phyloP scores from a whole-genome alignment of 495 filamentous ascomycete genomes.

The Daldinia grandis region DNA sequence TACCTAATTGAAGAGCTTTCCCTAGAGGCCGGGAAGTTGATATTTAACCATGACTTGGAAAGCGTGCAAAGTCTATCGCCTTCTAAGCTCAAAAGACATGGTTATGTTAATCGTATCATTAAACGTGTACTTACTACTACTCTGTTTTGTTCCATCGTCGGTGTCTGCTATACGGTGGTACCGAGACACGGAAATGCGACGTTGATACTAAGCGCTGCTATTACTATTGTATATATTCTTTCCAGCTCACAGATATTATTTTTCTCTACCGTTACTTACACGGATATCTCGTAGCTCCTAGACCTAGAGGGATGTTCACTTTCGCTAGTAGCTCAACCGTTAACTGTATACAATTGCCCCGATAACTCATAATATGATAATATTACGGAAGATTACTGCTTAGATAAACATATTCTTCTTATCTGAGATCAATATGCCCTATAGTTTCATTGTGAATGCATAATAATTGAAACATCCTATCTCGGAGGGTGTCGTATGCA shows the following conservation, averaged over 20 bases:
- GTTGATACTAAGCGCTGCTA: background rate
- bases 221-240: constrained; percentile 14
- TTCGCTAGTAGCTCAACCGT: too few species aligned
- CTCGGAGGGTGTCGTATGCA: background rate
- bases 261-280: background rate
- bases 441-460: background rate
- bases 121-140: constrained; percentile 1
- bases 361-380: background rate
- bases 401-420: background rate
- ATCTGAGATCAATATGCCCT: background rate
- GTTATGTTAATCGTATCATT: background rate
- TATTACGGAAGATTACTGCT: background rate
- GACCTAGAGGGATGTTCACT: too few species aligned
- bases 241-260: too few species aligned
- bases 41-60: background rate
- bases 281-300: background rate
- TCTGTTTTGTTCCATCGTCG: constrained; percentile 6
- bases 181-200: background rate
- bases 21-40: background rate
- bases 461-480: constrained; percentile 11
- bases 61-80: too few species aligned
- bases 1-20: background rate
- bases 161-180: background rate
- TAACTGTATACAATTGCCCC: background rate
- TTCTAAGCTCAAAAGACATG: background rate